Percentiles rank a stretch among this genome's conserved stretches.
Conservation (phyloP, 1,284 basidiomycete genomes). For the Ceratobasidium sp. region DNA sequence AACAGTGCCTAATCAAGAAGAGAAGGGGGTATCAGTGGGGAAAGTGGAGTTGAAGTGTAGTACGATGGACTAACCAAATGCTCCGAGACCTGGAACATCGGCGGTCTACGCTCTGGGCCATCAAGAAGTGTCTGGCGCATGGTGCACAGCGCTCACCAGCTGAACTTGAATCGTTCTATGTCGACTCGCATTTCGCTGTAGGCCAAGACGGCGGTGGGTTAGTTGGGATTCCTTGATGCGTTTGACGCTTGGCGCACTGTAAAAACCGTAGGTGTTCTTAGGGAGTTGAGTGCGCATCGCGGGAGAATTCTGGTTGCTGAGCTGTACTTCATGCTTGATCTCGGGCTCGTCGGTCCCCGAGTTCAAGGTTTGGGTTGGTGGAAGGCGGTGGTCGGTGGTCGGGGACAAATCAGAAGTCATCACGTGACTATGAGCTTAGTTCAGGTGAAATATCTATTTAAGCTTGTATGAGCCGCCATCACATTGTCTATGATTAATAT, state of each 20-base stretch:
- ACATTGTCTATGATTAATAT: too few species aligned
- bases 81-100: constrained; percentile 34
- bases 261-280: background rate
- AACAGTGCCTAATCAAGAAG: constrained; percentile 19
- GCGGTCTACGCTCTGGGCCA: constrained; percentile 15
- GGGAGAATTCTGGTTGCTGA: background rate
- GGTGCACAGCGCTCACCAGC: constrained; percentile 13
- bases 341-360: background rate
- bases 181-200: constrained; percentile 16
- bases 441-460: too few species aligned
- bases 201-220: background rate
- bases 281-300: background rate
- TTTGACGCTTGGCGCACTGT: constrained; percentile 13
- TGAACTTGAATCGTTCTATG: constrained; percentile 31
- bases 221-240: background rate
- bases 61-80: constrained; percentile 20
- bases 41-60: background rate
- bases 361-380: too few species aligned
- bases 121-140: background rate
- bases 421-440: too few species aligned
- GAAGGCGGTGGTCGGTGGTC: too few species aligned
- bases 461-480: too few species aligned
- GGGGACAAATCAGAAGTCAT: too few species aligned
- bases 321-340: background rate
- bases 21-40: background rate